Evolutionary conservation across 176 grass and related monocot genomes (phyloP).

Genomic region (Lolium perenne): DNA sequence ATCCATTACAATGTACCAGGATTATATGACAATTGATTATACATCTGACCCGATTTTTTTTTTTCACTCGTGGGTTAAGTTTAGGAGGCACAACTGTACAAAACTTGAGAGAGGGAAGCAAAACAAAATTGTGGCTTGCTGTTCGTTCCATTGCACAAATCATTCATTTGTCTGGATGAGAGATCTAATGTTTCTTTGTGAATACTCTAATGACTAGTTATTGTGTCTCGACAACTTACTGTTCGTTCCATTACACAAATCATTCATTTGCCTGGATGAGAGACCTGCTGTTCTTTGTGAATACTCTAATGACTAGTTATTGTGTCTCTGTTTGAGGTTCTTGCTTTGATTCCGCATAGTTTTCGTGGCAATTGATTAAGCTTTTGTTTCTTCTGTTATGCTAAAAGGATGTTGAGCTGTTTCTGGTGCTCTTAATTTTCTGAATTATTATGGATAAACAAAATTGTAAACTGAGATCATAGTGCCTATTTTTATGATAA

Average conservation of each 20-base stretch:
- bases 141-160: not conserved
- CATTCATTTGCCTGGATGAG: not conserved
- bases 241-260: not conserved
- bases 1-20: constrained; percentile 33
- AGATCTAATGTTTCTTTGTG: not conserved
- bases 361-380: not conserved
- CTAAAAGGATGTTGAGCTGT: no score
- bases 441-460: no score
- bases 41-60: not conserved
- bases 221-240: not conserved
- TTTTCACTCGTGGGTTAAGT: not conserved
- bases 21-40: constrained; percentile 28
- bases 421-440: not conserved
- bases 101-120: constrained; percentile 15
- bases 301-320: not conserved
- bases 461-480: no score
- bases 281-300: not conserved
- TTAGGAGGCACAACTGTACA: constrained; percentile 45
- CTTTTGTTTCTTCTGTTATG: no score
- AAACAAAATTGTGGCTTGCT: not conserved
- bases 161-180: not conserved
- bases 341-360: not conserved
- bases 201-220: not conserved
- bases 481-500: no score
- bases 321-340: not conserved